Conservation (phyloP, 1,284 basidiomycete species). For the Microbotryum saponariae region DNA sequence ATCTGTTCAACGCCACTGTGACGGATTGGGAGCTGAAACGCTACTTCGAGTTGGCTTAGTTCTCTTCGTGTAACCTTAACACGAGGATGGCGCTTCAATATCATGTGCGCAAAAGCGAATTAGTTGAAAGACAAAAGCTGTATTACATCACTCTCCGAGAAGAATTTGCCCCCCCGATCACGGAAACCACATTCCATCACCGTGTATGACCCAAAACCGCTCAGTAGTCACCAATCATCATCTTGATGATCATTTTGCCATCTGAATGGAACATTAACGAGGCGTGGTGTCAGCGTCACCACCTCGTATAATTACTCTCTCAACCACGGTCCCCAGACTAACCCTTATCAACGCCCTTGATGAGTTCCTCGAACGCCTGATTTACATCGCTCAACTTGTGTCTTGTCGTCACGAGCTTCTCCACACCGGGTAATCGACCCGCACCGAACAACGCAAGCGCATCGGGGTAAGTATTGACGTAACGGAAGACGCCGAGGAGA, state of each 20-base stretch:
- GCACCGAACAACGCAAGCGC: slow-evolving; percentile 66
- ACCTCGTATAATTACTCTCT: too few relatives aligned
- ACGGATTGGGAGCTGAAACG: slow-evolving; percentile 33
- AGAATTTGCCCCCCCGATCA: too few relatives aligned
- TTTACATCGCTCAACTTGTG: slow-evolving; percentile 59
- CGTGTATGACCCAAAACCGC: neutral
- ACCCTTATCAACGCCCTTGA: slow-evolving; percentile 61
- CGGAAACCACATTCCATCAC: too few relatives aligned
- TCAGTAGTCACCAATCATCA: slow-evolving; percentile 54
- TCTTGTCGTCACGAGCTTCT: slow-evolving; percentile 72
- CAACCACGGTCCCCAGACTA: too few relatives aligned
- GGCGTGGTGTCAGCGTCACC: too few relatives aligned
- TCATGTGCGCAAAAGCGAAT: too few relatives aligned
- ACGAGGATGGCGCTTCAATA: too few relatives aligned
- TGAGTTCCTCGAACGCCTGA: slow-evolving; percentile 70
- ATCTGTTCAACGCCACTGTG: slow-evolving; percentile 14
- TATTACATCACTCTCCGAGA: too few relatives aligned
- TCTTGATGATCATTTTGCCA: slow-evolving; percentile 74
- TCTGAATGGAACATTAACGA: slow-evolving; percentile 25
- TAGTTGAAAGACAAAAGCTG: too few relatives aligned
- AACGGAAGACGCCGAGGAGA: slow-evolving; percentile 73
- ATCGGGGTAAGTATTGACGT: slow-evolving; percentile 70
- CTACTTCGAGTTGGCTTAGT: slow-evolving; percentile 35
- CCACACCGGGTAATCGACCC: slow-evolving; percentile 56
- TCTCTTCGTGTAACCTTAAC: too few relatives aligned